A percentile compares a stretch with the other conserved stretches of the same genome.
phyloP scores from a whole-genome alignment of 805 yeast genomes.

The Hanseniaspora thailandica region DNA sequence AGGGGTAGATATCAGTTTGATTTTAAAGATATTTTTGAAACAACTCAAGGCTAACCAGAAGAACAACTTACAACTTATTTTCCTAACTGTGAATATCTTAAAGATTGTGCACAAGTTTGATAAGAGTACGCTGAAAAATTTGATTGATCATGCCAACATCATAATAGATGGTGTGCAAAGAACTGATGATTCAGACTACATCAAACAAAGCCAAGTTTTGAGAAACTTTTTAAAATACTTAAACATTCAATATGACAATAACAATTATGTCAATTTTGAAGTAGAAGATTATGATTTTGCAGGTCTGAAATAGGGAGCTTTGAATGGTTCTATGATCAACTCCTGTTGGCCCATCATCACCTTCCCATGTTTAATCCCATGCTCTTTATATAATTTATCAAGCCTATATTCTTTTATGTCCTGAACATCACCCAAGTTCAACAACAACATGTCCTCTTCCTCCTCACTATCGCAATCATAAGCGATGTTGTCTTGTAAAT shows the following conservation, averaged over 20 bases:
- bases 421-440: background rate
- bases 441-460: slow-evolving; percentile 6
- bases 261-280: background rate
- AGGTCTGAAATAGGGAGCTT: slow-evolving; percentile 4
- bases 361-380: background rate
- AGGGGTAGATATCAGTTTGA: background rate
- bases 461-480: background rate
- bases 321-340: slow-evolving; percentile 7
- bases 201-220: background rate
- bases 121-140: background rate
- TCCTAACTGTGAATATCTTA: background rate
- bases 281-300: background rate
- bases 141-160: background rate
- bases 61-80: background rate
- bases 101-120: background rate
- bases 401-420: slow-evolving; percentile 5
- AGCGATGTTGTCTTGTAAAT: background rate
- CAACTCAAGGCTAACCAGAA: background rate
- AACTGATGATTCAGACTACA: too few relatives aligned
- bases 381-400: background rate
- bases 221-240: background rate
- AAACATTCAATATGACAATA: background rate
- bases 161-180: too few relatives aligned
- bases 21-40: background rate
- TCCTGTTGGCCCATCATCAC: background rate